These are phyloP conservation scores for Durio zibethinus DNA, from an alignment of 345 rosid genomes.

Conservation along the genomic window DNA sequence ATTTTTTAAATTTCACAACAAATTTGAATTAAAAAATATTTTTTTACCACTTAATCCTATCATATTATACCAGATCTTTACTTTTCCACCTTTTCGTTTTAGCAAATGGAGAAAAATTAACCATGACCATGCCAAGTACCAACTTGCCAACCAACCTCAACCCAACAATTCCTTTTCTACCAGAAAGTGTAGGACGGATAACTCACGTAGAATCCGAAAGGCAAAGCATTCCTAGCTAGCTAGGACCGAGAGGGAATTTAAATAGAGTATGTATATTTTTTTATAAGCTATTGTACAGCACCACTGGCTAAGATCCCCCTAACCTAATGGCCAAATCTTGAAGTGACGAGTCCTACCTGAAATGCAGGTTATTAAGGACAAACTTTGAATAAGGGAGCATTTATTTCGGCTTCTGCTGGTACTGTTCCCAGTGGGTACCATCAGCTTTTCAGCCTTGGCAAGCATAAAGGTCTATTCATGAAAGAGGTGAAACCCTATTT, in stretches of 20 bases:
- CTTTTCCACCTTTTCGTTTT: too few species aligned
- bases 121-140: not conserved
- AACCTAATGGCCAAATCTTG: not conserved
- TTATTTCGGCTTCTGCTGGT: not conserved
- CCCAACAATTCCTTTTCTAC: not conserved
- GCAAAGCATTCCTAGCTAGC: too few species aligned
- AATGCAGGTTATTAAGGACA: not conserved
- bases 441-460: constrained; percentile 17
- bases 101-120: too few species aligned
- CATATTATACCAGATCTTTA: too few species aligned
- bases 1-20: too few species aligned
- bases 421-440: not conserved
- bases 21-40: too few species aligned
- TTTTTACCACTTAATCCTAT: too few species aligned
- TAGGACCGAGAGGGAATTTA: too few species aligned
- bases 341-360: not conserved
- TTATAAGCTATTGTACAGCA: too few species aligned
- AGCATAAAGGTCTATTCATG: constrained; percentile 22
- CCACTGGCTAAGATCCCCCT: too few species aligned
- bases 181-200: not conserved
- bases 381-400: not conserved
- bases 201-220: too few species aligned
- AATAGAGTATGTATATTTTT: too few species aligned
- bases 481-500: not conserved
- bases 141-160: not conserved